Evolutionary conservation across 2,329 filamentous ascomycete genomes (phyloP), one percentile per base, ranked within the genome.

Genomic region (Canariomyces notabilis): DNA sequence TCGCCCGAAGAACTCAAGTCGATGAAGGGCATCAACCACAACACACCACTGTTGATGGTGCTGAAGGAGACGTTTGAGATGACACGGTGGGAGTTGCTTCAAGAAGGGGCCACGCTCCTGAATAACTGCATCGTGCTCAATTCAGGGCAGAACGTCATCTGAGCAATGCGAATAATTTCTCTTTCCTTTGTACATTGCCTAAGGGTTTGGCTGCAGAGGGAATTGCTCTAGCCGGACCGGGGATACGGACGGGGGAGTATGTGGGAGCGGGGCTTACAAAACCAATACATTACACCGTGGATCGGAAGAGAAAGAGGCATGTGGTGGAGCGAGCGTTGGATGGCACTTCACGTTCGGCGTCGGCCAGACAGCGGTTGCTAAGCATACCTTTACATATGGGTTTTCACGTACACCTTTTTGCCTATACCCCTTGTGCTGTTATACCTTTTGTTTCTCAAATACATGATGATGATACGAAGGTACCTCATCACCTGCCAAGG

Each of bases 61-160:
- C 75, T 98, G 49, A 82, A 84, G 51, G 85, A 89, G 46, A 85
- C 85, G 33, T 96, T 97, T 63, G 74, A 77, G 54, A 83, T 83
- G 58, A 89, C 89, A 23, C 77, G 89, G 39, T 97, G 91, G 91
- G 90, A 97, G 70, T 69, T 97, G 44, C 71, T 97, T 52, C 84
- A 93, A 47, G 93, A 97, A 66, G 91, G 89, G 29, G 85, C 86
- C 23, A 84, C 80, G 18, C 69, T 95, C 50, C 66, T 97, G 60
- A 82, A 76, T 45, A 93, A 89, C 62, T 95, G 90, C 64, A 87
- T 95, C 54, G 73, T 80, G 51, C 63, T 76, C 16, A 76, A 76
- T 23, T 41, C 54, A 6, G 57, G 57, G 3, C 47, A 51, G 34
- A 42, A 33, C 6, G 48, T 53, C 40, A 51, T 44, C n/a, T 50